Evolutionary conservation across 148 eudicot genomes (phyloP).

Genomic region (Fagopyrum homotropicum): DNA sequence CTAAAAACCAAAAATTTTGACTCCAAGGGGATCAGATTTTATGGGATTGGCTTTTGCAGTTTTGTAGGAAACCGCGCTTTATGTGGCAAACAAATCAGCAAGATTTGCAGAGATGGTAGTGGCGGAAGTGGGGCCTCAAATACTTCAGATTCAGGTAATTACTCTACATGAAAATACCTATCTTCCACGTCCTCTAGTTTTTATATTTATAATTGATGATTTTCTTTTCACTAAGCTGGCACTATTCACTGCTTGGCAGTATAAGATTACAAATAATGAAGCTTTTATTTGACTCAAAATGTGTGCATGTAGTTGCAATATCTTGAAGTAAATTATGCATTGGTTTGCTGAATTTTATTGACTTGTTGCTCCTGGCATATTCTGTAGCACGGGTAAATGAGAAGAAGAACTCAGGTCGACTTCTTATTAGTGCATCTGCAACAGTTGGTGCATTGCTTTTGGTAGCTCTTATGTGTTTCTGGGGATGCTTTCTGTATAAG

Average conservation of each 20-base stretch:
- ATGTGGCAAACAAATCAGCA: conserved; percentile 69
- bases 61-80: conserved; percentile 74
- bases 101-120: conserved; percentile 41
- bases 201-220: background rate
- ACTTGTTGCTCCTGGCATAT: background rate
- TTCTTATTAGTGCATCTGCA: conserved; percentile 86
- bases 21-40: background rate
- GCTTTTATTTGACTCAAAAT: background rate
- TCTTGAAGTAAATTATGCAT: background rate
- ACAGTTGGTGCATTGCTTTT: conserved; percentile 92
- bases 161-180: background rate
- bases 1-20: background rate
- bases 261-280: no score
- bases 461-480: conserved; percentile 96
- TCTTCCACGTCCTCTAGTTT: background rate
- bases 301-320: background rate
- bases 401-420: conserved; percentile 63
- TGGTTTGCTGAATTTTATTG: background rate
- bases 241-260: no score
- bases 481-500: conserved; percentile 96
- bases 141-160: conserved; percentile 25
- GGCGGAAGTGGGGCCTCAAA: conserved; percentile 35
- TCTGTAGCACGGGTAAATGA: conserved; percentile 31
- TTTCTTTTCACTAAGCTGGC: no score
- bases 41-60: conserved; percentile 24